A percentile compares a stretch with the other conserved stretches of the same genome.
phyloP scores from a whole-genome alignment of 805 yeast genomes.

The Wickerhamomyces rabaulensis region DNA sequence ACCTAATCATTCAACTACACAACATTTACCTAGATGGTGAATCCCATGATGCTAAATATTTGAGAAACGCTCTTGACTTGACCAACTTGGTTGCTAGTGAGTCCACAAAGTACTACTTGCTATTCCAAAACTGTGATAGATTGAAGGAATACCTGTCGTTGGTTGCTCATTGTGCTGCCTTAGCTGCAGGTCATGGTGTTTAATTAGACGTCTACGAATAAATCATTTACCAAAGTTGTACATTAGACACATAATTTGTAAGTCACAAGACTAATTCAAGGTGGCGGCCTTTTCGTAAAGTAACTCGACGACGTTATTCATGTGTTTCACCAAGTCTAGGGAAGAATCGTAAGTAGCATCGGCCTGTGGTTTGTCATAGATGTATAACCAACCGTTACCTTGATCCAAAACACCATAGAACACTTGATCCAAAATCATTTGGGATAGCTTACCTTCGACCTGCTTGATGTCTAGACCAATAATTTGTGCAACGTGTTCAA shows the following conservation, averaged over 20 bases:
- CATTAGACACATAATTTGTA: not conserved
- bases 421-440: slow-evolving; percentile 94
- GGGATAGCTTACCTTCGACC: slow-evolving; percentile 90
- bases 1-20: slow-evolving; percentile 61
- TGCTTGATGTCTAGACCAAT: slow-evolving; percentile 84
- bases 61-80: slow-evolving; percentile 52
- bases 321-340: slow-evolving; percentile 77
- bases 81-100: slow-evolving; percentile 68
- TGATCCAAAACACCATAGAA: slow-evolving; percentile 96
- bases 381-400: slow-evolving; percentile 95
- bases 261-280: slow-evolving; percentile 46
- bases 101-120: slow-evolving; percentile 48
- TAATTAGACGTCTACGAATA: not conserved
- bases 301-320: slow-evolving; percentile 84
- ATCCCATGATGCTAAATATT: slow-evolving; percentile 29
- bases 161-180: slow-evolving; percentile 54
- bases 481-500: slow-evolving; percentile 78
- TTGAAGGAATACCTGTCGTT: slow-evolving; percentile 47
- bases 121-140: slow-evolving; percentile 55
- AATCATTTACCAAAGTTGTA: not conserved
- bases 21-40: slow-evolving; percentile 45
- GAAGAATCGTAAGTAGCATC: slow-evolving; percentile 89
- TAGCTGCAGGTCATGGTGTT: slow-evolving; percentile 41
- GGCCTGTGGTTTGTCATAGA: slow-evolving; percentile 82
- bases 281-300: slow-evolving; percentile 91